Evolutionary conservation across 1,139 yeast species (phyloP).

Genomic region (Kodamaea derodonti): DNA sequence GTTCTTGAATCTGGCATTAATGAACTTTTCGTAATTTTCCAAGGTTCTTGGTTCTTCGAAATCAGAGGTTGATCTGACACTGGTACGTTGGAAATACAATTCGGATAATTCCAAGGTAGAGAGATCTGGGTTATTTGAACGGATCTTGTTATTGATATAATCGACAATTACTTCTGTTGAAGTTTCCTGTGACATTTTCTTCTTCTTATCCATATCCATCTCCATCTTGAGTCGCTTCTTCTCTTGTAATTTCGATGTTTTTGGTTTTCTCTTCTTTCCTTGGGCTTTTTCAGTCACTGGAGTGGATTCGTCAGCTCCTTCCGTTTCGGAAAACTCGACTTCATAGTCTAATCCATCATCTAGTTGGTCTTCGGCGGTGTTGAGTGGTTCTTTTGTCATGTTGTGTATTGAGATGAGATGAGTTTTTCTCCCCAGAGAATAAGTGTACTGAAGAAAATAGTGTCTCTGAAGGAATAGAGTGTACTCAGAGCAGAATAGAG

Average conservation of each 20-base stretch:
- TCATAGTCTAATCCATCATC: slow-evolving; percentile 66
- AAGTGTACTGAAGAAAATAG: too few species aligned
- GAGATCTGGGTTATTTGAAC: slow-evolving; percentile 50
- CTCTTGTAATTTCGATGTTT: slow-evolving; percentile 35
- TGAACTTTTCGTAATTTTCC: slow-evolving; percentile 43
- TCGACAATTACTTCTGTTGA: slow-evolving; percentile 58
- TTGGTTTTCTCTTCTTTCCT: slow-evolving; percentile 28
- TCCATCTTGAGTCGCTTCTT: slow-evolving; percentile 62
- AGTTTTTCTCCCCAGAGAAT: neutral
- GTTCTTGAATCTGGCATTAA: slow-evolving; percentile 40
- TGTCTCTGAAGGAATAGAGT: too few species aligned
- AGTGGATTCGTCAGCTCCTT: slow-evolving; percentile 5
- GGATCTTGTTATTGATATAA: slow-evolving; percentile 49
- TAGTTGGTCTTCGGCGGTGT: slow-evolving; percentile 45
- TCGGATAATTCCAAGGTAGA: slow-evolving; percentile 64
- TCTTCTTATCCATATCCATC: slow-evolving; percentile 49
- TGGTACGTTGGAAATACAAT: slow-evolving; percentile 44
- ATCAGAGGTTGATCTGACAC: slow-evolving; percentile 50
- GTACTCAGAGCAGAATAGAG: too few species aligned
- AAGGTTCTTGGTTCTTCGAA: slow-evolving; percentile 44
- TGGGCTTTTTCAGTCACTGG: slow-evolving; percentile 13
- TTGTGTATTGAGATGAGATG: slow-evolving; percentile 1
- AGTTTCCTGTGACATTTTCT: slow-evolving; percentile 41
- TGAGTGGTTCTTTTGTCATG: slow-evolving; percentile 6
- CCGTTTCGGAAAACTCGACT: slow-evolving; percentile 30